Conservation (phyloP, 768 basidiomycete species). For the Rhodosporidiobolus sp. region DNA sequence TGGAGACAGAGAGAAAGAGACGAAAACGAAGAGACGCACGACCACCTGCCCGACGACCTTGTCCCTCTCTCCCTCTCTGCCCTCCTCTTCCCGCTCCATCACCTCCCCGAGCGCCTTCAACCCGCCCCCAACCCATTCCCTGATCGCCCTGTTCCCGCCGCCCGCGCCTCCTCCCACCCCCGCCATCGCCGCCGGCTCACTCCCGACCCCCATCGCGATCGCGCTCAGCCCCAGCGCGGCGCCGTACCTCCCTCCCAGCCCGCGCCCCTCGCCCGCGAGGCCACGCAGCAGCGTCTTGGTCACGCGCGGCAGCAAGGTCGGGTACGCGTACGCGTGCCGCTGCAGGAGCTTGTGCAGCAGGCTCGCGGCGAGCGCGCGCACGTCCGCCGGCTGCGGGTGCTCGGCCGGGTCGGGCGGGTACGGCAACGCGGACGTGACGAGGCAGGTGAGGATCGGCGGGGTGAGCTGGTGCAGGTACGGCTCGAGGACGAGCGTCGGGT, state of each 20-base stretch:
- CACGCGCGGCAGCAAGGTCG: conserved; percentile 78
- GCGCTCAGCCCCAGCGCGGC: conserved; percentile 71
- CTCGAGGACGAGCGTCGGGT: conserved; percentile 85
- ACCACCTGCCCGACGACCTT: conserved; percentile 38
- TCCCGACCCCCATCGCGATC: conserved; percentile 32
- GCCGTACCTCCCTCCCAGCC: conserved; percentile 75
- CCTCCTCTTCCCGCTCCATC: conserved; percentile 40
- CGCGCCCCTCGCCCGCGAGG: conserved; percentile 55
- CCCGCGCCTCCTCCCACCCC: background rate
- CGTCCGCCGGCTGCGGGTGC: conserved; percentile 25
- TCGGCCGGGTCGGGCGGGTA: conserved; percentile 57
- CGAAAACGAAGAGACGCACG: conserved; percentile 38
- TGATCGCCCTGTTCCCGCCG: conserved; percentile 29
- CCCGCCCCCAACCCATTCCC: conserved; percentile 41
- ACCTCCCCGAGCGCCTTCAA: conserved; percentile 47
- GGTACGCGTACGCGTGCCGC: conserved; percentile 82
- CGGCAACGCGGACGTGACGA: conserved; percentile 74
- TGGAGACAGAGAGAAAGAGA: background rate
- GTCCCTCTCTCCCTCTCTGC: conserved; percentile 33
- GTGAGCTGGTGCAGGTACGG: conserved; percentile 98
- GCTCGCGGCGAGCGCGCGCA: conserved; percentile 77
- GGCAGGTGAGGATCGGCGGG: conserved; percentile 83
- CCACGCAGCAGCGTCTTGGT: conserved; percentile 91
- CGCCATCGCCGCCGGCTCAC: conserved; percentile 38
- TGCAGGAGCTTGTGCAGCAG: conserved; percentile 77